Conservation (phyloP, 257 asterid species). For the Solanum medicagineum region DNA sequence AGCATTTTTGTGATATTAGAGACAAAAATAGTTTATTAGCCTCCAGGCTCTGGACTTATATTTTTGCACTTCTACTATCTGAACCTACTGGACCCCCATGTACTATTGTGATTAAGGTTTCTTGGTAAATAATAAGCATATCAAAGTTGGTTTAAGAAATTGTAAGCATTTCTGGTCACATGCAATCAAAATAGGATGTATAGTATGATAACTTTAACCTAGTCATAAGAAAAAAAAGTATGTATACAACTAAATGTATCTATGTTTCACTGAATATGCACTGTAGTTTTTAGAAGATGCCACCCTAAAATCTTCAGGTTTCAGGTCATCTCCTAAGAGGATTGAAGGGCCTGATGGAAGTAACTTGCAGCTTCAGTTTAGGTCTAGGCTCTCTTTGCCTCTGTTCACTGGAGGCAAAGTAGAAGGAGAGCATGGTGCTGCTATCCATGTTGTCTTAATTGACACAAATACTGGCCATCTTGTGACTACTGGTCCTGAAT, state of each 20-base stretch:
- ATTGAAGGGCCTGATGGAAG: constrained; percentile 91
- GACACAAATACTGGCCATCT: constrained; percentile 72
- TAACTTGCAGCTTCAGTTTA: constrained; percentile 79
- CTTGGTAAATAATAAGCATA: background rate
- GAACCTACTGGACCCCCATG: background rate
- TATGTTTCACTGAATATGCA: background rate
- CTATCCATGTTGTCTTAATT: constrained; percentile 67
- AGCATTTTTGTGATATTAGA: background rate
- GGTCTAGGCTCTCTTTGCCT: constrained; percentile 84
- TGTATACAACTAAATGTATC: background rate
- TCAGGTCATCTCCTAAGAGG: constrained; percentile 84
- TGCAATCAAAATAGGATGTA: background rate
- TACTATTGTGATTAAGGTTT: background rate
- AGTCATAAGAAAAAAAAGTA: background rate
- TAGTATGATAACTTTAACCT: background rate
- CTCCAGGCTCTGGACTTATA: background rate
- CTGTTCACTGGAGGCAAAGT: constrained; percentile 94
- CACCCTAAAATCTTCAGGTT: constrained; percentile 14
- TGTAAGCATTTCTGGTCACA: background rate
- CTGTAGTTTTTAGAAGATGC: background rate
- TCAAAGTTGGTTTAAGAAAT: background rate
- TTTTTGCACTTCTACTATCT: background rate
- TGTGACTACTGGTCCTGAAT: constrained; percentile 78
- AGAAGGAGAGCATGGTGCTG: constrained; percentile 96
- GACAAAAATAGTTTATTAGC: background rate